Evolutionary conservation across 2,329 filamentous ascomycete genomes (phyloP).

Genomic region (Penicillium verrucosum): DNA sequence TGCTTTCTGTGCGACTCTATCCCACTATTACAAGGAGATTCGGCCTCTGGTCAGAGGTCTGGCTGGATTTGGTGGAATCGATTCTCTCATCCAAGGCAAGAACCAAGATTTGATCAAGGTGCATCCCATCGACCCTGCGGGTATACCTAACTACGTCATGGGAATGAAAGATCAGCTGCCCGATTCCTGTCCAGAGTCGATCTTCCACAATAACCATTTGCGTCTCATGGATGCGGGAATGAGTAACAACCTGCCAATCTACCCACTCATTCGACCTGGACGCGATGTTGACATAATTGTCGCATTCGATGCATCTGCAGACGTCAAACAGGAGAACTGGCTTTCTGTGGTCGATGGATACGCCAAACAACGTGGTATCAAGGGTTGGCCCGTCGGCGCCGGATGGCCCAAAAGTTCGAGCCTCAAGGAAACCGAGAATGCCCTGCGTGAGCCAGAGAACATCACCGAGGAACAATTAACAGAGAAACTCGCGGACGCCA

Average conservation of each 20-base stretch:
- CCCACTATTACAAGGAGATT: conserved; percentile 93
- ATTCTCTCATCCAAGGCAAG: conserved; percentile 76
- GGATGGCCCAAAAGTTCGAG: conserved; percentile 76
- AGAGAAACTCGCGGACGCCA: conserved; percentile 60
- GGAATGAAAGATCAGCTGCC: conserved; percentile 76
- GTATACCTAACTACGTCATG: conserved; percentile 83
- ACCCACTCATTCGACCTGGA: conserved; percentile 84
- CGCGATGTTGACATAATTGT: conserved; percentile 85
- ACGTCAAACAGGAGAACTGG: conserved; percentile 94
- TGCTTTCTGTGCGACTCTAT: conserved; percentile 91
- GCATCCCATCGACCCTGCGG: conserved; percentile 89
- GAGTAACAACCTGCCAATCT: conserved; percentile 97
- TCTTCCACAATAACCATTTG: conserved; percentile 68
- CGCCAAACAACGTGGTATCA: conserved; percentile 80
- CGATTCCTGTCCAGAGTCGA: conserved; percentile 70
- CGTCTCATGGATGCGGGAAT: conserved; percentile 96
- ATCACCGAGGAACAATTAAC: conserved; percentile 60
- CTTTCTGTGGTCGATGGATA: conserved; percentile 90
- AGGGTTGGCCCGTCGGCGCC: conserved; percentile 91
- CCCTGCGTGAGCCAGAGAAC: conserved; percentile 67
- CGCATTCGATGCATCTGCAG: conserved; percentile 90
- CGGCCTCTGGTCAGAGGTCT: conserved; percentile 75
- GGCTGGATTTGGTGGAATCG: conserved; percentile 71
- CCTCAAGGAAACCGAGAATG: conserved; percentile 57
- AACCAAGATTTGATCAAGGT: conserved; percentile 85